Evolutionary conservation across 129 eudicot genomes (phyloP), one percentile per base, ranked within the genome.

Genomic region (Helichrysum umbraculigerum): DNA sequence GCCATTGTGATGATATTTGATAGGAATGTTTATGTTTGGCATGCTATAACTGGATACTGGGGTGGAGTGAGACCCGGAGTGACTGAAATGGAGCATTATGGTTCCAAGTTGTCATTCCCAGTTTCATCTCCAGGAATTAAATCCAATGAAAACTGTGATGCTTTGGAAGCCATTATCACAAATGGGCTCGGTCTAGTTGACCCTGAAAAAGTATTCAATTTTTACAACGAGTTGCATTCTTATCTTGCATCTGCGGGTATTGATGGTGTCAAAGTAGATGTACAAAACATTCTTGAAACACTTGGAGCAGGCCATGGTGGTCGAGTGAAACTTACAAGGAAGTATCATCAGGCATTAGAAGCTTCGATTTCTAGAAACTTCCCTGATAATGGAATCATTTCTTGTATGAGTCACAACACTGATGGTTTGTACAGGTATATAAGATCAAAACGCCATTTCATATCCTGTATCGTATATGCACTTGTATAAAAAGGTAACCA

Each of bases 371-470:
- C 92, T 7, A 82, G 85, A 50, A 93, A 93, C 78, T 93, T 93
- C 56, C 89, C 81, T 29, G 96, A 86, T 79, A 93, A 93, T 76
- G 98, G 95, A 47, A 88, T 93, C 50, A 88, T 93, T 65, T 93
- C 96, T 47, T 93, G 98, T 89, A 93, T 93, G 98, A 93, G 97
- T 79, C 98, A 90, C 81, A 88, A 87, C 81, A 90, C 96, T 22
- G 97, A 93, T 81, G 88, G 95, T 74, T 83, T 93, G 71, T 93
- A 90, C 88, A 93, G 96, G 98, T 93, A 75, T 15, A 30, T 41
- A 75, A 25, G 12, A 29, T 64, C 56, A 20, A 59, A 78, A 12
- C 21, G 21, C 15, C 57, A 41, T 79, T 70, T 28, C 0, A 4
- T 14, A 56, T 59, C 32, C 4, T 44, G 28, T 25, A 25, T 25